Percentiles rank a stretch among this genome's conserved stretches.
Conservation (phyloP, 2,329 filamentous ascomycete genomes). For the Aureobasidium sp. region DNA sequence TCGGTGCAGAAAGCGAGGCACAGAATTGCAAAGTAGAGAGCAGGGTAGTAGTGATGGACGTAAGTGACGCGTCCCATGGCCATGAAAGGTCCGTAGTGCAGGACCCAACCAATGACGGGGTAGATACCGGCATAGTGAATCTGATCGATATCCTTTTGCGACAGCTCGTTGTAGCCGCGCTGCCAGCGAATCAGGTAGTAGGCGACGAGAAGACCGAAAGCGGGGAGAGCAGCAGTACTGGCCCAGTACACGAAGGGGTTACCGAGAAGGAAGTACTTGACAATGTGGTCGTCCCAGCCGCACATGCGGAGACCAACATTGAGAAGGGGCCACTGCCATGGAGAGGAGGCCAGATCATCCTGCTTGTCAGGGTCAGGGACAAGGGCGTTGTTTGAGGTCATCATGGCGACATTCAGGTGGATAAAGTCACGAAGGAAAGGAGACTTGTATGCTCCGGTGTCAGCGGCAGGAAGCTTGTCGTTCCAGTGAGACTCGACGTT, state of each 20-base stretch:
- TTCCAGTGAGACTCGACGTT: conserved; percentile 95
- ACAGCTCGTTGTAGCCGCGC: conserved; percentile 82
- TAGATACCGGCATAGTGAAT: conserved; percentile 93
- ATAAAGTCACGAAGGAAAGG: conserved; percentile 97
- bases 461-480: conserved; percentile 79
- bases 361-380: conserved; percentile 98
- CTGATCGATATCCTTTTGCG: conserved; percentile 73
- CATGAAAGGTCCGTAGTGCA: conserved; percentile 93
- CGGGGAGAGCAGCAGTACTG: conserved; percentile 68
- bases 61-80: conserved; percentile 99
- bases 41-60: conserved; percentile 98
- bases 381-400: conserved; percentile 98
- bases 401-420: conserved; percentile 98
- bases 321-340: conserved; percentile 98
- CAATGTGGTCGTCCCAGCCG: conserved; percentile 88
- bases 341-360: conserved; percentile 90
- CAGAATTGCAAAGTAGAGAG: conserved; percentile 93
- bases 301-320: conserved; percentile 97
- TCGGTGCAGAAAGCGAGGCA: conserved; percentile 81
- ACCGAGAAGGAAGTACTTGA: conserved; percentile 97
- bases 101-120: conserved; percentile 85
- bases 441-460: conserved; percentile 89
- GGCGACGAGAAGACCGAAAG: conserved; percentile 63
- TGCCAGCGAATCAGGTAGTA: conserved; percentile 96
- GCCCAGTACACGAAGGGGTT: conserved; percentile 97